Evolutionary conservation across 345 rosid genomes (phyloP).

Genomic region (Euphorbia lathyris): DNA sequence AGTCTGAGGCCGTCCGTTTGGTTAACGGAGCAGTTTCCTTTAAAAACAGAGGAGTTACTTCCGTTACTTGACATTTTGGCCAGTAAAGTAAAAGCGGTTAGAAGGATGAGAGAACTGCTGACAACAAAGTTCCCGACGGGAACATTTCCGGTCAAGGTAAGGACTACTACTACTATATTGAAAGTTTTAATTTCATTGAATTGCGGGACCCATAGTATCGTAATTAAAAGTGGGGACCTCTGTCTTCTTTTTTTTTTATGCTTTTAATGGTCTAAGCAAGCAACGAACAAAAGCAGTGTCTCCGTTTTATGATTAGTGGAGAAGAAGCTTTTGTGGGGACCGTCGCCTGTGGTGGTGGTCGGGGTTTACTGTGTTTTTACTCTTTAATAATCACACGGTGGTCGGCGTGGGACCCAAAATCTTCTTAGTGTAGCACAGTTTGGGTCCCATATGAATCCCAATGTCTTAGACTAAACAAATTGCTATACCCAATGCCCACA

Average conservation of each 20-base stretch:
- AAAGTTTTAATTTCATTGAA: no score
- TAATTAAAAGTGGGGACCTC: neutral
- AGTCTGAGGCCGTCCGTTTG: constrained; percentile 86
- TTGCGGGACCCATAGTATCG: constrained; percentile 17
- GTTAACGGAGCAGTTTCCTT: constrained; percentile 93
- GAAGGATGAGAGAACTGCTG: constrained; percentile 84
- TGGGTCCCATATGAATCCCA: constrained; percentile 9
- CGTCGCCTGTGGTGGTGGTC: constrained; percentile 15
- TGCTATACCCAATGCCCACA: neutral
- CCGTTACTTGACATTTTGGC: constrained; percentile 95
- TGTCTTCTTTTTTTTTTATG: constrained; percentile 13
- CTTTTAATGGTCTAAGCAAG: constrained; percentile 36
- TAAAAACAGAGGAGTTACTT: constrained; percentile 82
- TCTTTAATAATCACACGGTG: constrained; percentile 18
- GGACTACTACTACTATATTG: neutral
- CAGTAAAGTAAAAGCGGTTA: constrained; percentile 86
- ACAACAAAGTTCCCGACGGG: constrained; percentile 98
- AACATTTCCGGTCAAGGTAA: constrained; percentile 94
- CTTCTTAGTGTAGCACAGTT: constrained; percentile 14
- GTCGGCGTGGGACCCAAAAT: constrained; percentile 16
- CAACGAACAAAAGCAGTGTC: constrained; percentile 8
- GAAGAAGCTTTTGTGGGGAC: constrained; percentile 35
- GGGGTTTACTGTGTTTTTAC: constrained; percentile 24
- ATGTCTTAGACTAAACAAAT: neutral
- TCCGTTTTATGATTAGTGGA: constrained; percentile 17